These are phyloP conservation scores for Phyllosticta citrichinensis DNA, from an alignment of 2,329 filamentous ascomycete genomes.

Conservation along the genomic window DNA sequence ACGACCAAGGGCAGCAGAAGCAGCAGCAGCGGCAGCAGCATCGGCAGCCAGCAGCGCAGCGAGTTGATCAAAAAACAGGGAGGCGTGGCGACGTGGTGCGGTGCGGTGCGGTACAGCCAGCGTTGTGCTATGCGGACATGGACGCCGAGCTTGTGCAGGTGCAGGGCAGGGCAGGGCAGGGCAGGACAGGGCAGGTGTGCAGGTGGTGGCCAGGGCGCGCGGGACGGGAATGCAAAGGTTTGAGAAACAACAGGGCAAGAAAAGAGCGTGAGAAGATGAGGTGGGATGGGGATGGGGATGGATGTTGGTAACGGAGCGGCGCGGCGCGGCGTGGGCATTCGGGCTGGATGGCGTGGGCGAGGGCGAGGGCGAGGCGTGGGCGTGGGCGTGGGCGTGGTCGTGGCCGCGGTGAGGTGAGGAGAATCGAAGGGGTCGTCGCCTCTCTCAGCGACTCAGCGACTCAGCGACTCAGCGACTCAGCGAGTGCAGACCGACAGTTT, in stretches of 20 bases:
- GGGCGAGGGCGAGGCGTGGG: too few relatives aligned
- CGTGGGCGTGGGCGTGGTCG: too few relatives aligned
- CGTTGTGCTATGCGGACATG: background rate
- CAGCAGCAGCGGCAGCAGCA: conserved; percentile 2
- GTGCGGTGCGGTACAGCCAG: background rate
- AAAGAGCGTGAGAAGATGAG: background rate
- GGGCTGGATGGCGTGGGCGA: background rate
- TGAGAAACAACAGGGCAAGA: background rate
- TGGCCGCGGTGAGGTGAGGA: too few relatives aligned
- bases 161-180: background rate
- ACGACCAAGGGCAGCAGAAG: background rate
- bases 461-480: too few relatives aligned
- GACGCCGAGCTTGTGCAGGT: background rate
- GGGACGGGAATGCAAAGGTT: background rate
- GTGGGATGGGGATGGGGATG: background rate
- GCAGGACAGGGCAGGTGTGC: background rate
- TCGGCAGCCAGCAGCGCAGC: background rate
- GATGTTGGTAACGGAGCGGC: background rate
- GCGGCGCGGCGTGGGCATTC: background rate
- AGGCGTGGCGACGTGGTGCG: background rate
- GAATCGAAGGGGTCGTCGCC: too few relatives aligned
- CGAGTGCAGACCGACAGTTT: too few relatives aligned
- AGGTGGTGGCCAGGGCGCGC: background rate
- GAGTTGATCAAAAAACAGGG: background rate
- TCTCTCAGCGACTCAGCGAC: too few relatives aligned